Conservation (phyloP, 805 yeast species). For the Metschnikowia borealis region DNA sequence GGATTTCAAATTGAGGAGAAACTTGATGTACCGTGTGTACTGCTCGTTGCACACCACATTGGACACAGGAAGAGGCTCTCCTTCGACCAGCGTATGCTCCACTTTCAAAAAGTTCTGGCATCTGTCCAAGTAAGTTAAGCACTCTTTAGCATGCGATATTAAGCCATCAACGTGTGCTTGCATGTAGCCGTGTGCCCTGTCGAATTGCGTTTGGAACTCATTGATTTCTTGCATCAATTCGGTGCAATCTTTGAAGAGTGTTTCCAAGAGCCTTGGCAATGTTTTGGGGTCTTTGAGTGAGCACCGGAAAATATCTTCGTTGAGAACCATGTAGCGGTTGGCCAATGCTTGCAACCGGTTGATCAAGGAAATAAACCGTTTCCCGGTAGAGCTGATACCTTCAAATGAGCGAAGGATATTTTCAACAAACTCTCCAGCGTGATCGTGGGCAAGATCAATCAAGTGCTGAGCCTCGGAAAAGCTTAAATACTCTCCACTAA, state of each 20-base stretch:
- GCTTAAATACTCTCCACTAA: neutral
- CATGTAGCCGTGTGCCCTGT: constrained; percentile 3
- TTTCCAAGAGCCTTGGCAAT: neutral
- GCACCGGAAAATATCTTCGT: constrained; percentile 1
- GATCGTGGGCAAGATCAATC: constrained; percentile 4
- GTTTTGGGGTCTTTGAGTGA: neutral
- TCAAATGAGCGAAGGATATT: constrained; percentile 11
- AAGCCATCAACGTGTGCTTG: neutral
- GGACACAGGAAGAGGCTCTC: neutral
- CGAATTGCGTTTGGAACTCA: neutral
- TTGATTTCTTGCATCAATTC: constrained; percentile 5
- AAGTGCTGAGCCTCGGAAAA: neutral
- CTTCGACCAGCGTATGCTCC: neutral
- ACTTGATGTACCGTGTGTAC: constrained; percentile 6
- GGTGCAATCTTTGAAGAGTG: neutral
- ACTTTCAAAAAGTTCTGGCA: neutral
- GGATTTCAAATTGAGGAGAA: constrained; percentile 6
- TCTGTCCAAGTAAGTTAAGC: neutral
- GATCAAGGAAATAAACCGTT: constrained; percentile 5
- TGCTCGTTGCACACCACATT: neutral
- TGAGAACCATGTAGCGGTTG: constrained; percentile 7
- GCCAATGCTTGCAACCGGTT: constrained; percentile 12
- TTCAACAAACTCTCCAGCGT: constrained; percentile 6
- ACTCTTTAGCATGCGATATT: neutral
- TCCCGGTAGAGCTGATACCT: constrained; percentile 8